phyloP scores from a whole-genome alignment of 2,329 filamentous ascomycete species.

The Claviceps quebecensis region DNA sequence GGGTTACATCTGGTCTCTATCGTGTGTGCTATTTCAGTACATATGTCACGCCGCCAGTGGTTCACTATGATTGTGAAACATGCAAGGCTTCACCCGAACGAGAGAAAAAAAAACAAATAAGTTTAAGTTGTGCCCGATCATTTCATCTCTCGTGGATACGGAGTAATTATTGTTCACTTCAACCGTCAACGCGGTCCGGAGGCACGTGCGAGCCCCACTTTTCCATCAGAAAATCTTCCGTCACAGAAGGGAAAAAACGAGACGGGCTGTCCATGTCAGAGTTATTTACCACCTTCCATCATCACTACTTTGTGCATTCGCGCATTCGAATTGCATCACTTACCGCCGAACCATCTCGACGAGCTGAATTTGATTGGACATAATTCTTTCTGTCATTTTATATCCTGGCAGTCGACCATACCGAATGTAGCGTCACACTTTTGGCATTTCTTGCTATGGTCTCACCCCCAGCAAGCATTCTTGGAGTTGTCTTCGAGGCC shows the following conservation, averaged over 20 bases:
- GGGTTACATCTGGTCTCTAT: neutral
- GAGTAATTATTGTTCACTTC: neutral
- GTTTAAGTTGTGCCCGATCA: neutral
- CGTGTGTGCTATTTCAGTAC: neutral
- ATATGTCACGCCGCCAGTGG: neutral
- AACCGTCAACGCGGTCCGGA: constrained; percentile 2
- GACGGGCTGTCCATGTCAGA: neutral
- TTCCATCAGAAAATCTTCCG: constrained; percentile 13
- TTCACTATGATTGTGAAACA: neutral
- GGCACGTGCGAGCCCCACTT: constrained; percentile 19
- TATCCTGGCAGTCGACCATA: neutral
- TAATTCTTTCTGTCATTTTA: neutral
- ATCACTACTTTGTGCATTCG: neutral
- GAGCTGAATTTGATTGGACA: neutral
- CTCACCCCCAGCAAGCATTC: neutral
- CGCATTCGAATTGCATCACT: neutral
- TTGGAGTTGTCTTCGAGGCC: neutral
- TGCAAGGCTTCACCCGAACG: neutral
- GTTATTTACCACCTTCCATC: constrained; percentile 6
- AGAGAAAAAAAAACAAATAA: neutral
- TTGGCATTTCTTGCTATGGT: neutral
- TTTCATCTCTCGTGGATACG: neutral
- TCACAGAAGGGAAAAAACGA: neutral
- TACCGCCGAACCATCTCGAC: neutral
- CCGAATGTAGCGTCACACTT: neutral